phyloP scores from a whole-genome alignment of 306 rosid species.

The Malus asiatica region DNA sequence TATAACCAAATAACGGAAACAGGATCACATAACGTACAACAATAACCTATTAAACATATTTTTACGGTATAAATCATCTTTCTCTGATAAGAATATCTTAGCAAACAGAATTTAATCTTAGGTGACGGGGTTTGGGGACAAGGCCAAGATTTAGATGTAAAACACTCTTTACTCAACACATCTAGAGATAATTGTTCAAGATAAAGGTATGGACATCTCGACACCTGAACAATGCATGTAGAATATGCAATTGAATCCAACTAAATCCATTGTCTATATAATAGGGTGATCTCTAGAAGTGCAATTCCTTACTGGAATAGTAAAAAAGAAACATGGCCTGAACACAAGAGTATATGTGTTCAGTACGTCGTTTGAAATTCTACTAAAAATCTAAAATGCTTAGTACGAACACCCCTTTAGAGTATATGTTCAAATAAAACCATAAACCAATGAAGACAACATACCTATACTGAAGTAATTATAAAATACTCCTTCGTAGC shows the following conservation, averaged over 20 bases:
- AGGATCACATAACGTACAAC: not conserved
- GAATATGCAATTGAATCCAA: not conserved
- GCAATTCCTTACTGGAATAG: not conserved
- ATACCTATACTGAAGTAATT: conserved; percentile 96
- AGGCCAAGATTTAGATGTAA: not conserved
- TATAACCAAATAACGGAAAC: conserved; percentile 20
- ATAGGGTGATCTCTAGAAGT: not conserved
- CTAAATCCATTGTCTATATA: not conserved
- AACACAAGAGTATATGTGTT: not conserved
- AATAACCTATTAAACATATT: not conserved
- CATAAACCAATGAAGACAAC: conserved; percentile 1
- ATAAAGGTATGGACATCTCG: not conserved
- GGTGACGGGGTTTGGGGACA: not conserved
- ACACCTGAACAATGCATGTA: not conserved
- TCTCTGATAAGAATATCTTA: not conserved
- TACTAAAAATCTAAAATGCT: not conserved
- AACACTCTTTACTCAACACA: not conserved
- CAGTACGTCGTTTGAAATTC: not conserved
- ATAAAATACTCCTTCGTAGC: conserved; percentile 86
- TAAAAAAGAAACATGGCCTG: not conserved
- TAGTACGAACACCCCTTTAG: not conserved
- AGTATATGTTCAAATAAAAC: not conserved
- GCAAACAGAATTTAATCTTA: not conserved
- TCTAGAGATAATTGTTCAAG: not conserved
- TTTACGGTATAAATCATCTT: not conserved